Percentiles rank a stretch among this genome's conserved stretches.
Conservation (phyloP, 2,329 filamentous ascomycete genomes). For the Lizonia empirigonia region DNA sequence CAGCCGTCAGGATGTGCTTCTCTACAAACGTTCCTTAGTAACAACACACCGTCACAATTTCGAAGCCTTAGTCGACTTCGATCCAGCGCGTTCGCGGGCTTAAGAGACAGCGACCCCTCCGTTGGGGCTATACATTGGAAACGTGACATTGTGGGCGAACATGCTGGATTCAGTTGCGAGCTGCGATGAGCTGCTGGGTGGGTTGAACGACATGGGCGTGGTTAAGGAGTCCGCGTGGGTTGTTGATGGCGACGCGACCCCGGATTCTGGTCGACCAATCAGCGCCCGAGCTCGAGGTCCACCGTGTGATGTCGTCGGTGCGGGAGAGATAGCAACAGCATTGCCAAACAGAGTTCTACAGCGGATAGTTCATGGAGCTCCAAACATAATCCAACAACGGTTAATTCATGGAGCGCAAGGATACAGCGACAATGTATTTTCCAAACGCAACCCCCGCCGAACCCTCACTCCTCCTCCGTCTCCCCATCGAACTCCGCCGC, state of each 20-base stretch:
- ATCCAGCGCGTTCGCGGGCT: constrained; percentile 28
- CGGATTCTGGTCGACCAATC: constrained; percentile 25
- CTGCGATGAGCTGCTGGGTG: constrained; percentile 33
- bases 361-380: not conserved
- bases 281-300: constrained; percentile 17
- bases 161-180: constrained; percentile 29
- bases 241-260: too few species aligned
- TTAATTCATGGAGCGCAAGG: not conserved
- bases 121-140: constrained; percentile 58
- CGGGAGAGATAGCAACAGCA: not conserved
- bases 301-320: constrained; percentile 27
- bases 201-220: constrained; percentile 37
- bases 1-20: not conserved
- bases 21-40: too few species aligned
- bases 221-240: constrained; percentile 38
- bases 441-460: not conserved
- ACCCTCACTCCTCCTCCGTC: constrained; percentile 40
- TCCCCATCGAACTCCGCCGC: constrained; percentile 54
- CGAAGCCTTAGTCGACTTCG: constrained; percentile 35
- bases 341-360: not conserved
- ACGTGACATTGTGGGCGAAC: constrained; percentile 33
- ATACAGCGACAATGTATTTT: constrained; percentile 20
- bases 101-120: constrained; percentile 58
- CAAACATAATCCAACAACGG: not conserved
- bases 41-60: constrained; percentile 26